Evolutionary conservation across 768 basidiomycete genomes (phyloP).

Genomic region (Tephrocybe sp.): DNA sequence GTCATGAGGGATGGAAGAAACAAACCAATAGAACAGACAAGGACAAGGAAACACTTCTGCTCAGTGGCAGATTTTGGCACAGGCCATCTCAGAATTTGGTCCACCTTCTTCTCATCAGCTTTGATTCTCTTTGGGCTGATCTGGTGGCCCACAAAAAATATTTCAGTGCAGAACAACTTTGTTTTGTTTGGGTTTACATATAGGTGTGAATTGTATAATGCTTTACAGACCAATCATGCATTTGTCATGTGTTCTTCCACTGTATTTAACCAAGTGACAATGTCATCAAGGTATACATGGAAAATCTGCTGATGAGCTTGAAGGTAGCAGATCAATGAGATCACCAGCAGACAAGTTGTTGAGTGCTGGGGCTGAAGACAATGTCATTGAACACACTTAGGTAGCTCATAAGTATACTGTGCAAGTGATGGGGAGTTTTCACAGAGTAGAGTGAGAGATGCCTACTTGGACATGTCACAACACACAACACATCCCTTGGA

Average conservation of each 20-base stretch:
- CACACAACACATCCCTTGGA: too few species aligned
- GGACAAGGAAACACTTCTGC: conserved; percentile 1
- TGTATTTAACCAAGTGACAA: conserved; percentile 42
- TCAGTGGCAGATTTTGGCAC: conserved; percentile 13
- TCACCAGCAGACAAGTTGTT: too few species aligned
- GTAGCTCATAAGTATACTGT: too few species aligned
- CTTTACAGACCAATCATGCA: conserved; percentile 19
- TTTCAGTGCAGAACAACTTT: background rate
- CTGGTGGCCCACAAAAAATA: conserved; percentile 7
- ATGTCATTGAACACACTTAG: too few species aligned
- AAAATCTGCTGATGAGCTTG: too few species aligned
- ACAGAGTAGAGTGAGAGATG: too few species aligned
- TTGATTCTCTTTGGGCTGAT: background rate
- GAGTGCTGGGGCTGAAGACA: too few species aligned
- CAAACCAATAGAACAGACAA: conserved; percentile 21
- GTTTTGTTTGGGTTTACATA: conserved; percentile 2
- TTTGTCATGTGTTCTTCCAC: conserved; percentile 31
- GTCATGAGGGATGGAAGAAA: too few species aligned
- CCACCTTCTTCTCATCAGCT: background rate
- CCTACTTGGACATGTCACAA: too few species aligned
- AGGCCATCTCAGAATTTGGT: conserved; percentile 27
- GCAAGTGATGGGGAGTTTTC: too few species aligned
- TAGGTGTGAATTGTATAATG: background rate
- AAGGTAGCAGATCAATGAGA: too few species aligned
- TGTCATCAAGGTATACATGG: conserved; percentile 46